phyloP scores from a whole-genome alignment of 345 rosid genomes.

The Toxicodendron radicans region DNA sequence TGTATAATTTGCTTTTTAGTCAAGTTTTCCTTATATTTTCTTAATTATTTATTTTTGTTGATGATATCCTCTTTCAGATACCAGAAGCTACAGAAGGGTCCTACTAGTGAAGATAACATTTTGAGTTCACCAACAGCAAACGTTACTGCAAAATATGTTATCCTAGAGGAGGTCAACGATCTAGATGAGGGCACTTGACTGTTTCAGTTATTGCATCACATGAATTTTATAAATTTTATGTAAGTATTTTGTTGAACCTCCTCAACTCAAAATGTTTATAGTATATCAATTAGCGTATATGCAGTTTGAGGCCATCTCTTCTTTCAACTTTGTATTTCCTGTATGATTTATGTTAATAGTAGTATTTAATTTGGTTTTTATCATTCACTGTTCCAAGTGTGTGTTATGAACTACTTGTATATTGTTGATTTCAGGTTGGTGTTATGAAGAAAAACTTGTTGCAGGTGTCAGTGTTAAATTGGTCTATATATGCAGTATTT shows the following conservation, averaged over 20 bases:
- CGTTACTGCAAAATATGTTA: conserved; percentile 69
- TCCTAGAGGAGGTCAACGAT: conserved; percentile 86
- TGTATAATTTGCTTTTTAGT: neutral
- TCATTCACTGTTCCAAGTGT: neutral
- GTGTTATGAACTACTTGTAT: neutral
- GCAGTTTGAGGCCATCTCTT: neutral
- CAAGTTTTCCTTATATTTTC: neutral
- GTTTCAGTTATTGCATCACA: conserved; percentile 8
- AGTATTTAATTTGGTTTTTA: neutral
- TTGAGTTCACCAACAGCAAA: conserved; percentile 24
- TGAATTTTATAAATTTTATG: conserved; percentile 17
- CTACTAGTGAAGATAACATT: conserved; percentile 34
- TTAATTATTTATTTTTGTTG: neutral
- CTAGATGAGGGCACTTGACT: conserved; percentile 46
- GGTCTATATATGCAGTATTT: neutral
- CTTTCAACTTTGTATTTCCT: neutral
- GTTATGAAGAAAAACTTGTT: neutral
- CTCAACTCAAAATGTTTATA: neutral
- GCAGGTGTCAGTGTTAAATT: neutral
- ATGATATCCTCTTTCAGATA: conserved; percentile 46
- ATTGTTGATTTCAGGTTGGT: conserved; percentile 9
- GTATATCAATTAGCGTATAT: neutral
- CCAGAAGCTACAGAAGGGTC: conserved; percentile 59
- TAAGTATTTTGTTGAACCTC: conserved; percentile 20
- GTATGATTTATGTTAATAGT: neutral